Conservation (phyloP, 2,329 filamentous ascomycete species). For the Fusarium musae region DNA sequence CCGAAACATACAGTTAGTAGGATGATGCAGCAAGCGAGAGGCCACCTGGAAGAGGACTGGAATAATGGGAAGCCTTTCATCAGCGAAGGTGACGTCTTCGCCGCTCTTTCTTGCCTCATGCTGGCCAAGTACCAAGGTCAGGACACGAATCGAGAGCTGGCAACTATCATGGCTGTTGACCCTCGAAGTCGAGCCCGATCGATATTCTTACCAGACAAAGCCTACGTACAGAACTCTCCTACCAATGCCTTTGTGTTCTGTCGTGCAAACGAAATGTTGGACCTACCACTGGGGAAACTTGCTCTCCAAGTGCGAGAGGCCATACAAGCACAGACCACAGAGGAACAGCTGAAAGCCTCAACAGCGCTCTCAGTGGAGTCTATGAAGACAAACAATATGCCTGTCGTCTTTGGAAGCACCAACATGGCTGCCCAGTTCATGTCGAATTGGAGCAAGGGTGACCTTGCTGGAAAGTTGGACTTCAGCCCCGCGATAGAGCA, state of each 20-base stretch:
- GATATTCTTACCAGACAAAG: neutral
- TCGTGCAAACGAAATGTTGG: neutral
- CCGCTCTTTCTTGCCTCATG: slow-evolving; percentile 3
- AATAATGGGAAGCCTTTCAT: neutral
- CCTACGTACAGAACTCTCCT: slow-evolving; percentile 23
- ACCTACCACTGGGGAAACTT: slow-evolving; percentile 18
- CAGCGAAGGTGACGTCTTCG: slow-evolving; percentile 8
- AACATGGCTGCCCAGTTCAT: slow-evolving; percentile 26
- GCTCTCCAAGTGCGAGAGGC: slow-evolving; percentile 21
- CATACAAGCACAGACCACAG: slow-evolving; percentile 26
- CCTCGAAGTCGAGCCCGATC: slow-evolving; percentile 19
- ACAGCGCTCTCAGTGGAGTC: slow-evolving; percentile 11
- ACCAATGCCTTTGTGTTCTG: slow-evolving; percentile 19
- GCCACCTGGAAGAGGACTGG: neutral
- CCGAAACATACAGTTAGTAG: neutral
- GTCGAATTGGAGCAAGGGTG: slow-evolving; percentile 35
- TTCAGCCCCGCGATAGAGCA: slow-evolving; percentile 22
- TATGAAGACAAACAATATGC: slow-evolving; percentile 12
- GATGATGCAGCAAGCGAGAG: slow-evolving; percentile 1
- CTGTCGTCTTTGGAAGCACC: slow-evolving; percentile 16
- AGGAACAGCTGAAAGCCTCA: slow-evolving; percentile 31
- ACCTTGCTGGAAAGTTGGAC: slow-evolving; percentile 23
- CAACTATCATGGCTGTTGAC: slow-evolving; percentile 22
- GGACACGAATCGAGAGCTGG: neutral
- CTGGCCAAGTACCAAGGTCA: slow-evolving; percentile 7